Evolutionary conservation across 805 yeast genomes (phyloP), one percentile per base, ranked within the genome.

Genomic region (Suhomyces emberorum): DNA sequence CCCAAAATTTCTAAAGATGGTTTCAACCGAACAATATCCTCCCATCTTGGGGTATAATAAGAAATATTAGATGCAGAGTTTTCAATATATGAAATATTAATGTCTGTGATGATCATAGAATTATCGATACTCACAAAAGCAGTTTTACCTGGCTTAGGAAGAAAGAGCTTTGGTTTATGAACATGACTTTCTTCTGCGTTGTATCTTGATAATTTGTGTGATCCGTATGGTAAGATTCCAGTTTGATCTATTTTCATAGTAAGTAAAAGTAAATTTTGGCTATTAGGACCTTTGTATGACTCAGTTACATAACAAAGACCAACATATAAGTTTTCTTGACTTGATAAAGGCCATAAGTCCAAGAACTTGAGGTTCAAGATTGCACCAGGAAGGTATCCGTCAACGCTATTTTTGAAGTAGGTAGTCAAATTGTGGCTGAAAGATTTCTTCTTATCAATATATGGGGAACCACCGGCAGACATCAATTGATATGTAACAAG

Each of bases 11-110:
- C 54, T 4, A 80, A 69, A 12, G 70, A 67, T 1, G 68, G 41
- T 41, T 76, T 77, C 44, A 89, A 73, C 4, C 70, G 61, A 9
- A 89, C 67, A 9, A 77, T 65, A 54, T 91, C 97, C 57, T 88
- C 95, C 96, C 96, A 89, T 48, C 81, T 72, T 3, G 76, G 70
- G 32, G 53, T 56, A 41, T 64, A 56, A 43, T 61, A 65, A 30
- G 48, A 52, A 2, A 58, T 34, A 6, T 41, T 33, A 15, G 42
- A 29, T 0, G 54, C 36, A 7, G 43, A 32, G n/a, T 42, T 38
- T 17, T 51, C 49, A 9, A 54, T 52, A 33, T 57, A 59, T 3
- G 64, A 51, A 15, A 59, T 48, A 30, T 75, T 65, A 7, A 82
- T 63, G 47, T 85, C 95, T 1, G 84, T 70, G 36, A 89, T 50